Evolutionary conservation across 495 filamentous ascomycete genomes (phyloP).

Genomic region (Lindgomyces ingoldianus): DNA sequence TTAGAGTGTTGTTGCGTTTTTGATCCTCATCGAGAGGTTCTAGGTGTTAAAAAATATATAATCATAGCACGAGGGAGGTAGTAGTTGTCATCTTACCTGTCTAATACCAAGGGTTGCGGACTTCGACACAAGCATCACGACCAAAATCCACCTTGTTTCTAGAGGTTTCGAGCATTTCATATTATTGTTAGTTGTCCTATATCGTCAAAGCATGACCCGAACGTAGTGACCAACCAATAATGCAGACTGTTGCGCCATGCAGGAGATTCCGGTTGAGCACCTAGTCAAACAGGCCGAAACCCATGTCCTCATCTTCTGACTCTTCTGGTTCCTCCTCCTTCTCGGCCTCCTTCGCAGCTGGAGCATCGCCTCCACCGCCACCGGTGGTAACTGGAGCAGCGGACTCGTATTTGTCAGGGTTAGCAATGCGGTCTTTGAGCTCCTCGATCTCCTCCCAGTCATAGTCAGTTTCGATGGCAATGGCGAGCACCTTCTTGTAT

Average conservation of each 20-base stretch:
- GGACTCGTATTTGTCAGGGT: conserved; percentile 90
- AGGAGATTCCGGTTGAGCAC: too few species aligned
- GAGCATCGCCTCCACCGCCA: conserved; percentile 46
- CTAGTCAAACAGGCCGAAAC: conserved; percentile 66
- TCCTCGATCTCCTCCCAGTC: conserved; percentile 94
- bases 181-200: conserved; percentile 18
- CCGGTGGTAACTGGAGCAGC: conserved; percentile 65
- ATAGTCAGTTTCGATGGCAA: conserved; percentile 88
- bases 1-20: conserved; percentile 62
- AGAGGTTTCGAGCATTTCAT: conserved; percentile 15
- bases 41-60: conserved; percentile 62
- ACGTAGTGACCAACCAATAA: neutral
- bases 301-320: conserved; percentile 63
- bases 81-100: conserved; percentile 16
- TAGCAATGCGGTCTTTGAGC: conserved; percentile 98
- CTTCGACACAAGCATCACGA: conserved; percentile 24
- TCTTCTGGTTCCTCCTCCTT: conserved; percentile 58
- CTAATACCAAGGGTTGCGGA: neutral
- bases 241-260: neutral
- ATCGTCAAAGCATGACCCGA: conserved; percentile 16
- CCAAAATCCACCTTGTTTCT: neutral
- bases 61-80: conserved; percentile 47
- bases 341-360: conserved; percentile 53
- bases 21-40: conserved; percentile 51
- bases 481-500: conserved; percentile 95